These are phyloP conservation scores for Mucor ambiguus DNA, from an alignment of 371 early-diverging fungal genomes.

Conservation along the genomic window DNA sequence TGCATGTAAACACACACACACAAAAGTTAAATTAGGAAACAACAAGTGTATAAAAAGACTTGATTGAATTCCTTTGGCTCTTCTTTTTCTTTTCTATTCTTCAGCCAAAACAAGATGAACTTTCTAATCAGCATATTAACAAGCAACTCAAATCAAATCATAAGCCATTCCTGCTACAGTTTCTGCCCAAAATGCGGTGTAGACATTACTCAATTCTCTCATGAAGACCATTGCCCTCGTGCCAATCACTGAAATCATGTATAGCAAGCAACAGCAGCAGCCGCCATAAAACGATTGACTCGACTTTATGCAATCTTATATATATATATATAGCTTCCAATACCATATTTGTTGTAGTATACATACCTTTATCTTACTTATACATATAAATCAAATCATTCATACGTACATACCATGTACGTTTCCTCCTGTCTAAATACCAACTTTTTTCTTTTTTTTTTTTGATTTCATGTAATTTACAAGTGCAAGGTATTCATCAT, in stretches of 20 bases:
- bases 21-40: constrained; percentile 2
- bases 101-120: not conserved
- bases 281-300: constrained; percentile 4
- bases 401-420: too few species aligned
- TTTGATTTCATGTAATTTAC: too few species aligned
- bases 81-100: not conserved
- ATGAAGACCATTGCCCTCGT: constrained; percentile 24
- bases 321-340: not conserved
- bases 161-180: constrained; percentile 13
- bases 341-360: not conserved
- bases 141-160: not conserved
- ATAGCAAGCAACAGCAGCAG: not conserved
- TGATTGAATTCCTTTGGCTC: not conserved
- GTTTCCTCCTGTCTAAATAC: not conserved
- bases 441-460: too few species aligned
- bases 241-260: not conserved
- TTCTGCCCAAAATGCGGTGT: constrained; percentile 31
- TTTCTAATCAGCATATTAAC: not conserved
- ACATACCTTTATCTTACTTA: not conserved
- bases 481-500: not conserved
- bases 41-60: not conserved
- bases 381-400: not conserved
- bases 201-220: constrained; percentile 26
- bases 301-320: not conserved
- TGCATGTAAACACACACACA: not conserved